Evolutionary conservation across 208 protist genomes (phyloP), one percentile per base, ranked within the genome.

Genomic region (Trypanosomatidae sp.): DNA sequence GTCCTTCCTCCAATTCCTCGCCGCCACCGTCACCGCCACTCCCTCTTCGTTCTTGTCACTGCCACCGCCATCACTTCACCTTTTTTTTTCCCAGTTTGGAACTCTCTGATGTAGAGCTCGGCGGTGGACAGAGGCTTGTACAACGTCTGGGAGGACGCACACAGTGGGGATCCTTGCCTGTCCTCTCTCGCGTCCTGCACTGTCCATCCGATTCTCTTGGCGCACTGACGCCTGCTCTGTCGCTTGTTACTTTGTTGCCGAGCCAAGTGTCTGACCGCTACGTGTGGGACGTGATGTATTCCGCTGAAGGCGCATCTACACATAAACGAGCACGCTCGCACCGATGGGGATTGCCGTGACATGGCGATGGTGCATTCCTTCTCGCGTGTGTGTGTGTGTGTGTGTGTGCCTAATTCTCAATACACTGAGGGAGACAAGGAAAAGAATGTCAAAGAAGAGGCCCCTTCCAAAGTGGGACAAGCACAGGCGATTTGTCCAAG

Each of bases 11-110:
- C 3, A 7, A 13, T 62, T 43, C 33, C 2, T 33, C 0, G 58
- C 2, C 1, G 15, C 19, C 58, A 13, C 15, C 3, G 7, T 33
- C 28, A 3, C 33, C 13, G 13, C 3, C 30, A n/a, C 39, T 22
- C 44, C 3, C 30, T 22, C n/a, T 22, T 15, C 17, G 3, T 15
- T 17, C 4, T 39, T 17, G 1, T 44, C 41, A 9, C 41, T 17
- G 50, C 22, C 36, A 28, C 46, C 43, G 17, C 65, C 17, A 13
- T 46, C 62, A 65, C 44, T 69, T 50, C 36, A 46, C 70, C 28
- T 76, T 46, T 64, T 17, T 59, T 47, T 41, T 59, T 60, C 30
- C 8, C 39, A 22, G 39, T 28, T 47, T 68, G n/a, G 17, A 36
- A 62, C 17, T 47, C 17, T 13, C 39, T 5, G 60, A 65, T 65